phyloP scores from a whole-genome alignment of 2,329 filamentous ascomycete species.

The Arachnomyces sp. region DNA sequence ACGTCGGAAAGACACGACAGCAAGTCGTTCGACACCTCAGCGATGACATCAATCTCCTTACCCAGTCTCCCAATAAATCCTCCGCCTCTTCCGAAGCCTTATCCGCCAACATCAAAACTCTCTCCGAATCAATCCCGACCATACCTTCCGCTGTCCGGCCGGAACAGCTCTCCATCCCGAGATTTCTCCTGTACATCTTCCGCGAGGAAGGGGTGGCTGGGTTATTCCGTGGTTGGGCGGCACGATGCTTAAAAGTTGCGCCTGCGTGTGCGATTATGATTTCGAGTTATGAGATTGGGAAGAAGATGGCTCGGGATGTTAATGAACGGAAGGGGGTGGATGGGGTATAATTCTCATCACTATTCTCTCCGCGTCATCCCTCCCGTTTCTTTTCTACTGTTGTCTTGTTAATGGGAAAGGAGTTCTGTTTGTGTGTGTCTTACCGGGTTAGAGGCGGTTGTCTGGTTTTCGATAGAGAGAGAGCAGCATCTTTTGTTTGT shows the following conservation, averaged over 20 bases:
- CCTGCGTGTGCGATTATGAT: conserved; percentile 99
- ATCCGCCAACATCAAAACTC: not conserved
- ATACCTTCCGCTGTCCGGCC: conserved; percentile 36
- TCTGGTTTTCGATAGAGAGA: too few species aligned
- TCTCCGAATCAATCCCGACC: not conserved
- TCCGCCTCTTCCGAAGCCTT: not conserved
- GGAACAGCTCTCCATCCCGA: conserved; percentile 70
- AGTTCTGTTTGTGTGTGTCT: too few species aligned
- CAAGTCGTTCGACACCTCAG: conserved; percentile 66
- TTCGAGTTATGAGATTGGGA: conserved; percentile 92
- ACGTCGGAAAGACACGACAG: conserved; percentile 92
- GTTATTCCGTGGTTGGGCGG: conserved; percentile 85
- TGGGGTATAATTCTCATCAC: too few species aligned
- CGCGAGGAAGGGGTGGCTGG: conserved; percentile 71
- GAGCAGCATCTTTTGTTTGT: too few species aligned
- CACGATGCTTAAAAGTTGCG: conserved; percentile 85
- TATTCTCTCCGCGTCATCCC: too few species aligned
- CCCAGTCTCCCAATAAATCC: not conserved
- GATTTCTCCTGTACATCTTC: conserved; percentile 87
- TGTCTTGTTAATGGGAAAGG: too few species aligned
- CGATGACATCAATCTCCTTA: conserved; percentile 22
- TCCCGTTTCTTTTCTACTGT: too few species aligned
- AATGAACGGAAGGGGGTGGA: conserved; percentile 50
- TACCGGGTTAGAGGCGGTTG: too few species aligned
- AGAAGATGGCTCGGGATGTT: conserved; percentile 70